Base-by-base conservation (phyloP, 108 stramenopile genomes). In the Pseudonitzschia pungens region DNA sequence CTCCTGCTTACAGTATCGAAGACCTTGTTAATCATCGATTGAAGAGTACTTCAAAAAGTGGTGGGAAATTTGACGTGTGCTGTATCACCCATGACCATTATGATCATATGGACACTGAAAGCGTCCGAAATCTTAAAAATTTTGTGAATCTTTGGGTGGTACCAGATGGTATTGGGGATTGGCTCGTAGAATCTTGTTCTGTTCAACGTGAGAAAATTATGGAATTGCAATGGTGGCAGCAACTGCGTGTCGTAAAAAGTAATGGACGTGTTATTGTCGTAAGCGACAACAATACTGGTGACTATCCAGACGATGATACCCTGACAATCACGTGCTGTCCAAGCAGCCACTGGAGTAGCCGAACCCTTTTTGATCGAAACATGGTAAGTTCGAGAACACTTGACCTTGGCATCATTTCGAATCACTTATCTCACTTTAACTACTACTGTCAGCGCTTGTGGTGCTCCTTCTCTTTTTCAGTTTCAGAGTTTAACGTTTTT, bases 171-270 rank as follows among this genome's bases (percentile, higher is more conserved):
- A 88, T 92, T 55, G 81, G 78, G 40, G 72, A 71, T 14, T 92
- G 90, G 90, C 71, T 96, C 43, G 69, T 84, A 22, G 79, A 83
- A 26, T 78, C 87, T 33, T 78, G 84, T 50, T 81, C 79, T 10
- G 74, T 96, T 29, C 51, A 50, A 40, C 59, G 77, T 10, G 65
- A 87, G 12, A 42, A 73, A 29, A 91, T 96, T 70, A 62, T 87
- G 18, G 96, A 98, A 73, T 50, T 98, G 58, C 81, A 83, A 68
- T 98, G 97, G 97, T 98, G 97, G 97, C 84, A 97, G 55, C 72
- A 79, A 36, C 75, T 48, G 62, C 67, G 15, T 62, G 80, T 68
- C 56, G 70, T 27, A 12, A 36, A 36, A 52, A 78, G 78, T 26
- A 27, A 60, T 4, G 32, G 53, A 1, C 15, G 11, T 14, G 29